Percentiles rank a stretch among this genome's conserved stretches.
phyloP scores from a whole-genome alignment of 148 eudicot genomes.

The Beta vulgaris region DNA sequence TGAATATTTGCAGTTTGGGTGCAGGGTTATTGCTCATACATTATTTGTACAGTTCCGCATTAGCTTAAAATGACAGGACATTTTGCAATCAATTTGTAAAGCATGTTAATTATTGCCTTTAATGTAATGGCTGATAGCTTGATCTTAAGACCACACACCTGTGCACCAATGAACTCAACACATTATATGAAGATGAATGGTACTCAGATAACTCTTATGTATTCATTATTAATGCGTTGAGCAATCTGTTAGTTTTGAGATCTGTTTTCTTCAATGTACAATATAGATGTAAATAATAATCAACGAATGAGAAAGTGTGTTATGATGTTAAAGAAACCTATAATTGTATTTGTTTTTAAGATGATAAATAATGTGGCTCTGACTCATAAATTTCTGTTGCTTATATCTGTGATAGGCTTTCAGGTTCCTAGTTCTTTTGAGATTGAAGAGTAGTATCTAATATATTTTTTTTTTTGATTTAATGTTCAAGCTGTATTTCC shows the following conservation, averaged over 20 bases:
- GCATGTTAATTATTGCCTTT: not conserved
- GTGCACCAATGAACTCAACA: not conserved
- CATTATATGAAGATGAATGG: not conserved
- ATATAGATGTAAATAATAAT: too few species aligned
- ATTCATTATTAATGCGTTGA: not conserved
- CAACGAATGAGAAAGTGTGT: not conserved
- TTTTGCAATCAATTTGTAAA: not conserved
- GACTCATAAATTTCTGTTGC: not conserved
- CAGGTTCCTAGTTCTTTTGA: not conserved
- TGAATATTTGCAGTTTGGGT: not conserved
- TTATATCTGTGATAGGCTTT: not conserved
- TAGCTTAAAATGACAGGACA: too few species aligned
- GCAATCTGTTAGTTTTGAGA: not conserved
- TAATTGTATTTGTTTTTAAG: not conserved
- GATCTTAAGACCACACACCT: not conserved
- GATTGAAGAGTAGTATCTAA: slow-evolving; percentile 1
- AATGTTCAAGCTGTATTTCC: slow-evolving; percentile 14
- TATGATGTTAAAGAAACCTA: not conserved
- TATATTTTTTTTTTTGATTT: slow-evolving; percentile 8
- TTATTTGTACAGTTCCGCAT: not conserved
- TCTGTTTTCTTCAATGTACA: not conserved
- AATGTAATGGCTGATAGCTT: not conserved
- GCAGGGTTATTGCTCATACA: not conserved
- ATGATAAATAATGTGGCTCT: not conserved
- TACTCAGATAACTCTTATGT: not conserved